Conservation (phyloP, 805 yeast genomes). For the Yamadazyma takamatsuzukensis region DNA sequence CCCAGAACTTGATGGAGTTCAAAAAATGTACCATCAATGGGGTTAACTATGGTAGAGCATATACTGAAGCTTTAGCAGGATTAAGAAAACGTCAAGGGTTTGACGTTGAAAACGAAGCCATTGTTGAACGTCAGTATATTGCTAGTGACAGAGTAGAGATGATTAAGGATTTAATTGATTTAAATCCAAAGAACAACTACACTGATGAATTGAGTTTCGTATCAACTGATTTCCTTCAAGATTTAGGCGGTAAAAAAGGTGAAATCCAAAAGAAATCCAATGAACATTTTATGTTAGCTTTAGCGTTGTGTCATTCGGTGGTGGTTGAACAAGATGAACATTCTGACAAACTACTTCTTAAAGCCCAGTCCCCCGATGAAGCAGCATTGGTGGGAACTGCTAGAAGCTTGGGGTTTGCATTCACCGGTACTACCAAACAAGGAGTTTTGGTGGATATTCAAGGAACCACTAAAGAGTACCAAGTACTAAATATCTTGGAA, state of each 20-base stretch:
- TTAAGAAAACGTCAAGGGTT: conserved; percentile 73
- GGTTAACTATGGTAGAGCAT: conserved; percentile 69
- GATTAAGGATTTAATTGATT: conserved; percentile 35
- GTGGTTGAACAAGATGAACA: conserved; percentile 63
- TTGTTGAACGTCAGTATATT: conserved; percentile 50
- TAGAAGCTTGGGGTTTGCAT: conserved; percentile 69
- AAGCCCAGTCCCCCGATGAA: conserved; percentile 86
- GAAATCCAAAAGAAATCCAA: conserved; percentile 51
- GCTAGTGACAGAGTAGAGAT: conserved; percentile 56
- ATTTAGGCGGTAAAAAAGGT: conserved; percentile 51
- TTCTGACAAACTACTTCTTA: conserved; percentile 49
- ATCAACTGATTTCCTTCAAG: conserved; percentile 63
- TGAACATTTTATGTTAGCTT: conserved; percentile 72
- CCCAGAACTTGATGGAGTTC: conserved; percentile 84
- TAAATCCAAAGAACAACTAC: conserved; percentile 24
- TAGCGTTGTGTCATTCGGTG: conserved; percentile 79
- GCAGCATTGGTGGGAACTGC: conserved; percentile 84
- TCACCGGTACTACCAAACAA: conserved; percentile 60
- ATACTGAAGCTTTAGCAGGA: conserved; percentile 81
- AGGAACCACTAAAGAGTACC: conserved; percentile 68
- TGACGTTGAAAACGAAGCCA: conserved; percentile 62
- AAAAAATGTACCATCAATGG: conserved; percentile 79
- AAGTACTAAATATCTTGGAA: conserved; percentile 66
- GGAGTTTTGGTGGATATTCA: conserved; percentile 67
- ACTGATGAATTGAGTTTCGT: conserved; percentile 68